Conservation (phyloP, 257 asterid genomes). For the Primulina huaijiensis region DNA sequence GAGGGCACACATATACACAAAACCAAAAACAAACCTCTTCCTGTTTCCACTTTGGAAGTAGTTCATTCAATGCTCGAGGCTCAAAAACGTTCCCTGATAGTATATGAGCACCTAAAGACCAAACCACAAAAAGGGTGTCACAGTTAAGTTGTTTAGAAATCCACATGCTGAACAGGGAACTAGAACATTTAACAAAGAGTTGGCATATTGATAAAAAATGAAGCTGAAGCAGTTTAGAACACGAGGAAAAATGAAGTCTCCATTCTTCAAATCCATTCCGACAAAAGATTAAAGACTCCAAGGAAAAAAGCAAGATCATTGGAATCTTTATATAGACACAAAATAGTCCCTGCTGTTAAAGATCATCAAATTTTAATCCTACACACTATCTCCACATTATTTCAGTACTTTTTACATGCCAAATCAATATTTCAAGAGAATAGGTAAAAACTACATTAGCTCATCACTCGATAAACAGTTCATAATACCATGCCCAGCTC, state of each 20-base stretch:
- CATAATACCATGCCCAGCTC: conserved; percentile 2
- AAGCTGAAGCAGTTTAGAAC: background rate
- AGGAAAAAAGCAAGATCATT: background rate
- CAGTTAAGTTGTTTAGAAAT: conserved; percentile 18
- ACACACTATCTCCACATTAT: background rate
- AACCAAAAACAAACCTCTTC: conserved; percentile 58
- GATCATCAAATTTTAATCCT: background rate
- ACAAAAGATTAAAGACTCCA: no score
- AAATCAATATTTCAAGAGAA: conserved; percentile 13
- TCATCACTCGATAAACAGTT: conserved; percentile 5
- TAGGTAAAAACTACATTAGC: background rate
- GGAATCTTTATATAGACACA: background rate
- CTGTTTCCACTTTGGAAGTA: conserved; percentile 81
- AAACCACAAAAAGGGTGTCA: conserved; percentile 17
- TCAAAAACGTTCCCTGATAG: conserved; percentile 95
- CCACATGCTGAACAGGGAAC: background rate
- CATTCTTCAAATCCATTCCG: conserved; percentile 1
- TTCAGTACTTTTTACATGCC: no score
- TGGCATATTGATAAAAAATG: background rate
- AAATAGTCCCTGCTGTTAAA: background rate
- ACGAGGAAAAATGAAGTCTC: conserved; percentile 5
- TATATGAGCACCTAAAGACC: conserved; percentile 77
- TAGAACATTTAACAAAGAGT: conserved; percentile 15
- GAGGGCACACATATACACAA: background rate
- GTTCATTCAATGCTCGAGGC: conserved; percentile 92